Percentiles rank a stretch among this genome's conserved stretches.
Evolutionary conservation across 75 land plant species (phyloP).

Genomic region (Selaginella moellendorffii): DNA sequence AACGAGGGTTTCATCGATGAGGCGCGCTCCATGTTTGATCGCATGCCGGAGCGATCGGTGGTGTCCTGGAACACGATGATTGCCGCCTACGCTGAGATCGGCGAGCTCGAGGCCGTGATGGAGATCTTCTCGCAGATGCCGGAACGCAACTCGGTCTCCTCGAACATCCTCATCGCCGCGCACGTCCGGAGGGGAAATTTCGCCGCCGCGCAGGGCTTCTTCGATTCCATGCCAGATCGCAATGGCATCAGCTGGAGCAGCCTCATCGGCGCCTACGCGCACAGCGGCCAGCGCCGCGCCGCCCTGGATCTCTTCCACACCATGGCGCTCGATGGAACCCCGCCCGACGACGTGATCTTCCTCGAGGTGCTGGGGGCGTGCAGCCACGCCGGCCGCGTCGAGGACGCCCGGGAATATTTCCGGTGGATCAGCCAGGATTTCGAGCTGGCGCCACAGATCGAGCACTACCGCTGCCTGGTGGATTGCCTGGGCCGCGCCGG

Average conservation of each 20-base stretch:
- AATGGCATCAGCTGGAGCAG: neutral
- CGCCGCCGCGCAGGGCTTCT: neutral
- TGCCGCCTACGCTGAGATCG: neutral
- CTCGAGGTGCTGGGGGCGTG: conserved; percentile 11
- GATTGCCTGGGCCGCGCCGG: conserved; percentile 36
- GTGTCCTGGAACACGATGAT: neutral
- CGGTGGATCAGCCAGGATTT: conserved; percentile 15
- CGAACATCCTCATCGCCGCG: neutral
- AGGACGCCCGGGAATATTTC: conserved; percentile 18
- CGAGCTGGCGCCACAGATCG: conserved; percentile 18
- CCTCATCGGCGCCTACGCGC: neutral
- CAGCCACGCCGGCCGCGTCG: conserved; percentile 27
- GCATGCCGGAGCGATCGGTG: neutral
- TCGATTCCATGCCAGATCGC: neutral
- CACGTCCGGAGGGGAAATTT: neutral
- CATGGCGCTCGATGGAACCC: neutral
- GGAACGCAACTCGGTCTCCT: neutral
- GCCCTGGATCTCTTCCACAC: neutral
- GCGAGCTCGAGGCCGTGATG: neutral
- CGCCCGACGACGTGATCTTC: neutral
- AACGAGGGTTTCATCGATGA: neutral
- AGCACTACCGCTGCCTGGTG: conserved; percentile 35
- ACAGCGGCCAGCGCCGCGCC: neutral
- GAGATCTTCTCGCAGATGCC: neutral
- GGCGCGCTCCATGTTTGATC: neutral